Evolutionary conservation across 768 basidiomycete species (phyloP).

Genomic region (Leccinum sublutescens): DNA sequence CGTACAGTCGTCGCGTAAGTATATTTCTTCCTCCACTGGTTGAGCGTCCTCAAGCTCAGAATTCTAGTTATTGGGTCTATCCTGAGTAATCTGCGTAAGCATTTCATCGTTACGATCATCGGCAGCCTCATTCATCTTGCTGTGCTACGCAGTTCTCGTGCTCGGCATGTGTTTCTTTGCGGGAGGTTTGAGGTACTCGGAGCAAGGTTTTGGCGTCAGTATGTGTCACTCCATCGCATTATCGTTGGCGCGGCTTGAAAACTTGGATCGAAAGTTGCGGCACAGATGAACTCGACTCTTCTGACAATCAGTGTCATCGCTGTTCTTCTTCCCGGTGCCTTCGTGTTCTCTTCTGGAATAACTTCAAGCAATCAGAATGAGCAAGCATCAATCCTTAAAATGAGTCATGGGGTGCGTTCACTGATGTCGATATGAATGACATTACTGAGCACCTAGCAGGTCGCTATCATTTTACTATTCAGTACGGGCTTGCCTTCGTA

Average conservation of each 20-base stretch:
- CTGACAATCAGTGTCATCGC: conserved; percentile 76
- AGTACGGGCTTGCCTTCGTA: conserved; percentile 43
- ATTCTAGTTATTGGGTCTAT: conserved; percentile 75
- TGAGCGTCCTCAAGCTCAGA: conserved; percentile 1
- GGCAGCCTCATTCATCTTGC: neutral
- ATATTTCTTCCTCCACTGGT: neutral
- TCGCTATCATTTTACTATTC: conserved; percentile 74
- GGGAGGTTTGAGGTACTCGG: conserved; percentile 71
- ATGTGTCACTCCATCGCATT: conserved; percentile 21
- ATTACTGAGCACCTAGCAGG: conserved; percentile 38
- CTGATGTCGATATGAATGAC: neutral
- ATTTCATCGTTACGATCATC: neutral
- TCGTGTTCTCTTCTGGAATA: conserved; percentile 55
- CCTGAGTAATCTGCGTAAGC: conserved; percentile 68
- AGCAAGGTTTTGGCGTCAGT: conserved; percentile 78
- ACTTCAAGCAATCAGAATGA: neutral
- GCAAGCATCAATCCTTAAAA: conserved; percentile 50
- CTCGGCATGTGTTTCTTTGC: conserved; percentile 86
- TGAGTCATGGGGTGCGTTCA: conserved; percentile 70
- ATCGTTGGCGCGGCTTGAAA: neutral
- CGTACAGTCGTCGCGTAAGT: conserved; percentile 76
- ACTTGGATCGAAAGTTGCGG: conserved; percentile 49
- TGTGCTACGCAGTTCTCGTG: conserved; percentile 58
- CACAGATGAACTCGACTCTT: conserved; percentile 71
- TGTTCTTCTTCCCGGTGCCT: conserved; percentile 75